These are phyloP conservation scores for Jamesozyma spencerorum DNA, from an alignment of 805 yeast genomes.

Conservation along the genomic window DNA sequence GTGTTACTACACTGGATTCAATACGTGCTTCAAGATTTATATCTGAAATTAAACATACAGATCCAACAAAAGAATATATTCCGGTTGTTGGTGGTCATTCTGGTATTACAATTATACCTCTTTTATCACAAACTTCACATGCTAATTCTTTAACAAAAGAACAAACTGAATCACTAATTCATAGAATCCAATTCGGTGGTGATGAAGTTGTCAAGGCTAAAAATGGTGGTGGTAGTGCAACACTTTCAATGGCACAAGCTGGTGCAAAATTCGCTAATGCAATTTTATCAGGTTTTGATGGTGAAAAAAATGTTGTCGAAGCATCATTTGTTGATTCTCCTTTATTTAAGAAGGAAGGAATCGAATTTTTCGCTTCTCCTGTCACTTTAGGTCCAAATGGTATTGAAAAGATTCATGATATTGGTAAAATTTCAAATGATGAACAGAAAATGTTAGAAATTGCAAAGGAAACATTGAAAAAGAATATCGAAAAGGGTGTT, in stretches of 20 bases:
- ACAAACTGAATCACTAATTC: conserved; percentile 54
- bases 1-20: conserved; percentile 92
- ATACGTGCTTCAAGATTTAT: conserved; percentile 84
- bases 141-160: conserved; percentile 46
- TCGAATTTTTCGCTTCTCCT: conserved; percentile 91
- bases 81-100: conserved; percentile 97
- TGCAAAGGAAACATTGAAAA: conserved; percentile 82
- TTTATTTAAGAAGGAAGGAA: conserved; percentile 77
- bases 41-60: conserved; percentile 43
- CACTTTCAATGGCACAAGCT: conserved; percentile 89
- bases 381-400: conserved; percentile 91
- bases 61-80: conserved; percentile 67
- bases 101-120: conserved; percentile 91
- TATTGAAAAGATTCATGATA: conserved; percentile 68
- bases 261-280: conserved; percentile 70
- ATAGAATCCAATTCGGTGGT: conserved; percentile 94
- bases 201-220: conserved; percentile 92
- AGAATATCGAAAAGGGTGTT: conserved; percentile 90
- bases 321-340: conserved; percentile 74
- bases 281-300: conserved; percentile 54
- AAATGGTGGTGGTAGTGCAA: conserved; percentile 90
- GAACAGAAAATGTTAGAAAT: conserved; percentile 77
- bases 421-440: conserved; percentile 63
- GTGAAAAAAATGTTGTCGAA: conserved; percentile 56
- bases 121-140: conserved; percentile 77